Base-by-base conservation (phyloP, 73 alveolate species). In the Blepharisma stoltei region DNA sequence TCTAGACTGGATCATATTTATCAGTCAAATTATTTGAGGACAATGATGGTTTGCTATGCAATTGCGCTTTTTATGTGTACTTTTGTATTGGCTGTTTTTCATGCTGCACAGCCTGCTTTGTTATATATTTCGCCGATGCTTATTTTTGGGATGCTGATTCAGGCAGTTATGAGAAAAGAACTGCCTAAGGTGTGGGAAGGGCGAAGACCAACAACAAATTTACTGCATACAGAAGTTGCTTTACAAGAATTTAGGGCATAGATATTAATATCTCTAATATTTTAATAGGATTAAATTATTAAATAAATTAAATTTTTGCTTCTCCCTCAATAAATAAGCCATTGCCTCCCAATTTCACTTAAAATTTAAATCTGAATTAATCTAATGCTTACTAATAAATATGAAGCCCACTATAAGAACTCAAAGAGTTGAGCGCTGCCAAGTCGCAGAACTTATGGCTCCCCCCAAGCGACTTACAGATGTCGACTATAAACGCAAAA, bases 1-100 rank as follows among this genome's bases (percentile, higher is more conserved):
- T 65, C 93, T 76, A 85, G 97, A 83, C 94, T 85, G 90, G 98
- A 95, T 23, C 43, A 70, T 11, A 67, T 49, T 9, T 0, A 48
- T 37, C 60, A 65, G 6, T 54, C 67, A 25, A 78, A 83, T 6
- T 84, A 54, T 41, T 43, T 82, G 6, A 78, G 82, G 9, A 49
- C 78, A 0, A 27, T 84, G 65, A 70, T 76, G 41, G 81, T 84
- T 20, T 60, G 38, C 3, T 84, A 84, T 54, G 27, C 50, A 9
- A 6, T 55, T 6, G 84, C 85, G 38, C 55, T 84, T 8, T 23
- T 45, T 18, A 54, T 82, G 21, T 79, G 88, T 54, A 78, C 69
- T 38, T 14, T 18, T 53, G 79, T 75, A 6, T 55, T 81, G 21
- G 81, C 73, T 9, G 68, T 82, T 11, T 82, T 48, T 48, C 41